phyloP scores from a whole-genome alignment of 2,329 filamentous ascomycete genomes.

The Cladophialophora carrionii region DNA sequence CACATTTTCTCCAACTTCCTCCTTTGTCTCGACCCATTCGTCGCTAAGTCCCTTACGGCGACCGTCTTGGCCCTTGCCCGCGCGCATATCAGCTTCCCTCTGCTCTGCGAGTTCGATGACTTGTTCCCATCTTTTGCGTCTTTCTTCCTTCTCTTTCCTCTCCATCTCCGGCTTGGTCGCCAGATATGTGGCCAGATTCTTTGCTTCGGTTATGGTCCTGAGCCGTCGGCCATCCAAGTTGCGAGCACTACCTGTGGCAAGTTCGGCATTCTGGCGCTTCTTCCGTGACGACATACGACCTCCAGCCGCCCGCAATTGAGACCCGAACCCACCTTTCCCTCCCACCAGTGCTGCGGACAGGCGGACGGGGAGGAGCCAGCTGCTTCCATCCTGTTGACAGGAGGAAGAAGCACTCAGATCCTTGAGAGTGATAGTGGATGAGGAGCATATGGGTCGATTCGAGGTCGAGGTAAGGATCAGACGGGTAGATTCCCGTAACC shows the following conservation, averaged over 20 bases:
- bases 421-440: constrained; percentile 46
- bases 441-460: constrained; percentile 68
- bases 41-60: constrained; percentile 69
- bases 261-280: constrained; percentile 70
- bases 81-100: constrained; percentile 79
- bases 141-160: constrained; percentile 84
- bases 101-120: constrained; percentile 83
- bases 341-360: constrained; percentile 79
- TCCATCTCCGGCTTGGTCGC: constrained; percentile 98
- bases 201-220: constrained; percentile 91
- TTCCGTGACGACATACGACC: constrained; percentile 98
- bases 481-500: constrained; percentile 55
- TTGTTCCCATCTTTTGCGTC: constrained; percentile 81
- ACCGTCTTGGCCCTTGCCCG: constrained; percentile 58
- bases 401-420: constrained; percentile 18
- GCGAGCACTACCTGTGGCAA: constrained; percentile 70
- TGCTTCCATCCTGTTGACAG: constrained; percentile 42
- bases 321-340: constrained; percentile 97
- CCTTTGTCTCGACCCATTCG: constrained; percentile 93
- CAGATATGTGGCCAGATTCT: constrained; percentile 90
- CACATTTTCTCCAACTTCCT: constrained; percentile 83
- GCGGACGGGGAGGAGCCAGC: constrained; percentile 79
- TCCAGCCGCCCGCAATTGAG: constrained; percentile 91
- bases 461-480: constrained; percentile 81
- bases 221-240: constrained; percentile 90